Conservation (phyloP, 164 flowering plant genomes). For the Piper longum region DNA sequence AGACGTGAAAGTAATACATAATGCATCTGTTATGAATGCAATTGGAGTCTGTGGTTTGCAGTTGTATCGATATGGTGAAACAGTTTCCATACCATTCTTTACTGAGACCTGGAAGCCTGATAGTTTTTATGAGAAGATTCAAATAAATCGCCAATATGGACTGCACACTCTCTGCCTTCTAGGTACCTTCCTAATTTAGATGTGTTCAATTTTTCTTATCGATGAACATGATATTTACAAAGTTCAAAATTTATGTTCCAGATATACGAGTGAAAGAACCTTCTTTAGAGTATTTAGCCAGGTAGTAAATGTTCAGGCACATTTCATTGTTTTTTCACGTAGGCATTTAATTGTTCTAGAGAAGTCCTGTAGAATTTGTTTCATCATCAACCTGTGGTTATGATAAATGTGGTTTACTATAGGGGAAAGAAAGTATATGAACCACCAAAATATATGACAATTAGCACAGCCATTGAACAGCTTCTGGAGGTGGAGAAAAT, state of each 20-base stretch:
- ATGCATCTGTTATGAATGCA: conserved; percentile 95
- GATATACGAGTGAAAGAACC: conserved; percentile 95
- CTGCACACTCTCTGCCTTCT: conserved; percentile 82
- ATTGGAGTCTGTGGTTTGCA: conserved; percentile 91
- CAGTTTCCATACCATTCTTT: conserved; percentile 82
- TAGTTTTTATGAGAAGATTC: conserved; percentile 86
- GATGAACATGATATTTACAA: conserved; percentile 1
- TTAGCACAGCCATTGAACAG: conserved; percentile 83
- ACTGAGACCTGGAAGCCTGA: conserved; percentile 91
- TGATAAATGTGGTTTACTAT: conserved; percentile 1
- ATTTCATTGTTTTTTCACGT: background rate
- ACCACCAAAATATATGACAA: conserved; percentile 82
- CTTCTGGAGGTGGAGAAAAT: conserved; percentile 65
- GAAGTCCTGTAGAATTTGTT: background rate
- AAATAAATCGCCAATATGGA: conserved; percentile 50
- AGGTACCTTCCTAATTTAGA: conserved; percentile 29
- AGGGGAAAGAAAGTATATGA: conserved; percentile 84
- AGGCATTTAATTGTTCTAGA: background rate
- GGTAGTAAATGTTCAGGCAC: conserved; percentile 23
- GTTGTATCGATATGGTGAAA: conserved; percentile 92
- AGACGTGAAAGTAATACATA: conserved; percentile 69
- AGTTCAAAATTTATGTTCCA: conserved; percentile 13
- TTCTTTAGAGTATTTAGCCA: conserved; percentile 68
- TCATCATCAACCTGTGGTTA: background rate
- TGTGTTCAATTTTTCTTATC: background rate